Evolutionary conservation across 192 early-diverging fungal genomes (phyloP), one percentile per base, ranked within the genome.

Genomic region (Coemansia sp.): DNA sequence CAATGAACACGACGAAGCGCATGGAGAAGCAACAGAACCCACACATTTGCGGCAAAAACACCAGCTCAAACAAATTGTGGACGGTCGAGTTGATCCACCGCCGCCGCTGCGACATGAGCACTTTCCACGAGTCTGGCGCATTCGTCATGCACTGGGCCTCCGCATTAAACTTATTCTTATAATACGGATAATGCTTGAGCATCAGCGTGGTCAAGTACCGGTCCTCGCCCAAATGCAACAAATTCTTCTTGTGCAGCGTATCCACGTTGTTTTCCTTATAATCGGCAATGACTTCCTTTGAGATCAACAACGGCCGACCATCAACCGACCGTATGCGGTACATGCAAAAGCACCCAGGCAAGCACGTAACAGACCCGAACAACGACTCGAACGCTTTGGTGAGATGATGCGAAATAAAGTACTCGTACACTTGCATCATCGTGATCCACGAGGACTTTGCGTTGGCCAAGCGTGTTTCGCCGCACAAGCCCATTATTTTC

Each of bases 81-180:
- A 99, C 91, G 3, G 97, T 99, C 55, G 94, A 96, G 82, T 99
- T 99, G 70, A 99, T 99, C 97, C 97, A 99, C 59, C 97, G 90
- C 80, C 97, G 93, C 61, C 97, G 90, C 73, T 99, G 97, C 12
- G 97, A 99, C 45, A 99, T 77, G 27, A 99, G 81, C 45, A 99
- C 90, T 56, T 87, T 83, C 94, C 94, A 97, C 59, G 86, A 86
- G 73, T 97, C 97, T 5, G 97, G 97, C 14, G 92, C 97, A 48
- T 85, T 89, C 22, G 97, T 99, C 65, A 85, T 84, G 73, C 95
- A 96, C 65, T 90, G 83, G 2, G 97, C 97, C 67, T 96, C 94
- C 8, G 93, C 83, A 14, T 93, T 94, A 65, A 97, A 99, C 51
- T 89, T 90, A 73, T 89, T 90, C 82, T 93, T 93, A 68, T 92